phyloP scores from a whole-genome alignment of 2,329 filamentous ascomycete genomes.

The Penicillium verrucosum region DNA sequence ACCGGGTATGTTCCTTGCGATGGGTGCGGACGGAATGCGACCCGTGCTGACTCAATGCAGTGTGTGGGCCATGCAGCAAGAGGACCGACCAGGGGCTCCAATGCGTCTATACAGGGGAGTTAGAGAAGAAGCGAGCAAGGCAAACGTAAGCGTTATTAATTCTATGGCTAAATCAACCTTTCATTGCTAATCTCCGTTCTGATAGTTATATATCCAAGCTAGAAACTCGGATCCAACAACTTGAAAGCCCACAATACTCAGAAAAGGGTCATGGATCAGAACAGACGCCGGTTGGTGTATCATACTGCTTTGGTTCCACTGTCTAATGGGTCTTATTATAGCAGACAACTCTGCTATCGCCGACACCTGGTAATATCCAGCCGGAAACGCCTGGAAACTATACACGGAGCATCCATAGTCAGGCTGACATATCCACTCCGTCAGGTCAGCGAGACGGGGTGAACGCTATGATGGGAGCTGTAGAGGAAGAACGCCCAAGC shows the following conservation, averaged over 20 bases:
- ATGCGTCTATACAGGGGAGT: conserved; percentile 30
- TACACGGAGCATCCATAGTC: not conserved
- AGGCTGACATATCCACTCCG: not conserved
- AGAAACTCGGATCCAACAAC: conserved; percentile 26
- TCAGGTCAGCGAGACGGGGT: conserved; percentile 28
- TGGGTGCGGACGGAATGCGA: conserved; percentile 8
- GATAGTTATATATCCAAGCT: conserved; percentile 29
- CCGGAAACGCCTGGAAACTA: not conserved
- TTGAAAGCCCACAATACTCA: conserved; percentile 18
- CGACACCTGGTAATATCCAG: not conserved
- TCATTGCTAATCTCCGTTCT: not conserved
- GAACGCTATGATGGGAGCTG: conserved; percentile 48
- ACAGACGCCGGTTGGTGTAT: conserved; percentile 11
- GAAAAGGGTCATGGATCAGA: conserved; percentile 1
- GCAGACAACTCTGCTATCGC: conserved; percentile 3
- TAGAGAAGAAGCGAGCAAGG: conserved; percentile 29
- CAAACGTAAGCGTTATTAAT: conserved; percentile 13
- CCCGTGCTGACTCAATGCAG: conserved; percentile 19
- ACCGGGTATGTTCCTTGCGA: conserved; percentile 23
- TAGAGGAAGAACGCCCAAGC: conserved; percentile 42
- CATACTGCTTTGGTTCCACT: not conserved
- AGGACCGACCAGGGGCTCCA: conserved; percentile 14
- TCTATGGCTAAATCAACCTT: not conserved
- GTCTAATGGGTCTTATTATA: not conserved
- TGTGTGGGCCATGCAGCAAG: conserved; percentile 31